Evolutionary conservation across 805 yeast species (phyloP).

Genomic region (Huiozyma sinensis): DNA sequence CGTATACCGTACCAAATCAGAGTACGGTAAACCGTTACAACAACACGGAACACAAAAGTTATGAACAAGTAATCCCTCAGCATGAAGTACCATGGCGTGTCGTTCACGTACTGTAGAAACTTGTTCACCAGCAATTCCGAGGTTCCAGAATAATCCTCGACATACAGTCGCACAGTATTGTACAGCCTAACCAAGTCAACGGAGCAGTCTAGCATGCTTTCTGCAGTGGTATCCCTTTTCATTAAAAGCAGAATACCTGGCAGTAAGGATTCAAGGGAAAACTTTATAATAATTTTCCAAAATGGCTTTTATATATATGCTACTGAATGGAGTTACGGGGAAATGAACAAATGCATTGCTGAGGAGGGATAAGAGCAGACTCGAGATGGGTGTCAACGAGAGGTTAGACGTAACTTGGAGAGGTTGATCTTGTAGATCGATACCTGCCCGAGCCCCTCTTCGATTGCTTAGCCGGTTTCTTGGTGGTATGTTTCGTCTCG

Average conservation of each 20-base stretch:
- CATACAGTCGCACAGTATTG: too few relatives aligned
- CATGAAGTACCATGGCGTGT: conserved; percentile 7
- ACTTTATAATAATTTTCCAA: too few relatives aligned
- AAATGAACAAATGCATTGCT: too few relatives aligned
- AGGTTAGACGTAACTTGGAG: conserved; percentile 7
- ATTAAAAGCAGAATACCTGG: too few relatives aligned
- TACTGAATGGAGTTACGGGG: background rate
- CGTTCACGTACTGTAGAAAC: background rate
- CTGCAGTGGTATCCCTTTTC: too few relatives aligned
- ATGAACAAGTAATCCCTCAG: conserved; percentile 20
- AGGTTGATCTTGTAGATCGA: conserved; percentile 15
- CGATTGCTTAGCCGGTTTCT: too few relatives aligned
- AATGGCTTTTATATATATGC: background rate
- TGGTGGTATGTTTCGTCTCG: too few relatives aligned
- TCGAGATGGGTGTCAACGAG: too few relatives aligned
- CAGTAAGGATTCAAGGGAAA: too few relatives aligned
- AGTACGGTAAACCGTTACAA: conserved; percentile 6
- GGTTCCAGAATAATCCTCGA: background rate
- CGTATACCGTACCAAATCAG: conserved; percentile 33
- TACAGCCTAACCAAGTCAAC: too few relatives aligned
- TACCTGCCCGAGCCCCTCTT: conserved; percentile 2
- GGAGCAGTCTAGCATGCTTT: too few relatives aligned
- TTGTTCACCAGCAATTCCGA: background rate
- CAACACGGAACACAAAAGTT: conserved; percentile 6
- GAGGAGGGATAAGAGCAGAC: too few relatives aligned